Conservation (phyloP, 345 rosid species). For the Mercurialis annua region DNA sequence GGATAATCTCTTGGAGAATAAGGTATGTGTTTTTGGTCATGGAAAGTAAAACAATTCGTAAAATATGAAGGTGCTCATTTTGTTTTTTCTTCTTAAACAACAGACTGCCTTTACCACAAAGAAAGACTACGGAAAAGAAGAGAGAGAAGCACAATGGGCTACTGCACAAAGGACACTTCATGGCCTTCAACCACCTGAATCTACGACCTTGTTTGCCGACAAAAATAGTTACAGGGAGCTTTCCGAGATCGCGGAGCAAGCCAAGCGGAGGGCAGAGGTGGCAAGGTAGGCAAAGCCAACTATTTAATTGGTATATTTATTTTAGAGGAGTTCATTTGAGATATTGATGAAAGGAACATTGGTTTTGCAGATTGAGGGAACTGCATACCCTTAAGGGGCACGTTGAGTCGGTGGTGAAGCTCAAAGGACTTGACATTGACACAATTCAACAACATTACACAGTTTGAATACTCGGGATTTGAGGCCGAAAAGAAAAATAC, state of each 20-base stretch:
- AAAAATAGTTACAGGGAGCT: constrained; percentile 73
- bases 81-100: constrained; percentile 1
- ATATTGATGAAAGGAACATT: background rate
- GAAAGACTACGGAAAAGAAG: constrained; percentile 87
- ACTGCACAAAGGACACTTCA: constrained; percentile 88
- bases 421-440: constrained; percentile 82
- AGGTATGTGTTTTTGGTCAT: constrained; percentile 35
- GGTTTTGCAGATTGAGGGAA: constrained; percentile 65
- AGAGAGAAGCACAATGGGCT: constrained; percentile 97
- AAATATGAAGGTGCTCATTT: background rate
- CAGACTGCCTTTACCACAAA: constrained; percentile 90
- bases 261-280: constrained; percentile 92
- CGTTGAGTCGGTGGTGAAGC: constrained; percentile 82
- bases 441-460: constrained; percentile 83
- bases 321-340: too few species aligned
- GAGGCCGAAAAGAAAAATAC: background rate
- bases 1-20: constrained; percentile 73
- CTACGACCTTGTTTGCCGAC: constrained; percentile 44
- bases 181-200: constrained; percentile 81
- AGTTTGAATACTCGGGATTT: constrained; percentile 27
- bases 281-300: constrained; percentile 58
- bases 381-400: constrained; percentile 69
- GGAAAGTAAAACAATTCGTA: background rate
- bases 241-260: constrained; percentile 97
- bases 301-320: background rate